Base-by-base conservation (phyloP, 1,284 basidiomycete species). In the Ganoderma meredithae region DNA sequence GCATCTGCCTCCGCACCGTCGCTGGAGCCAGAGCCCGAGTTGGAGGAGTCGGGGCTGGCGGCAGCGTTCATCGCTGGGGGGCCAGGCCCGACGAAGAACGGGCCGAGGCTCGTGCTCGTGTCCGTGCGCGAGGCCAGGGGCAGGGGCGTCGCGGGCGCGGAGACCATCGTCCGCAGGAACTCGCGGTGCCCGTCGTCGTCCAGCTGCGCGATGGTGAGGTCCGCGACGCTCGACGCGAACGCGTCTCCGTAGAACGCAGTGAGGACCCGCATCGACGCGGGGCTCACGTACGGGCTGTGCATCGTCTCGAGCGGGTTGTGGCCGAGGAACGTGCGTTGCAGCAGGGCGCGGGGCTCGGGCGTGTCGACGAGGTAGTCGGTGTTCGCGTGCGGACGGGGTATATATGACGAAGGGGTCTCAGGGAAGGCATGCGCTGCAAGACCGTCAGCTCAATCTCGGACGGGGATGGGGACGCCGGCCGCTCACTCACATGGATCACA, bases 301-400 rank as follows among this genome's bases (percentile, higher is more conserved):
- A 84, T 82, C 65, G 84, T 79, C 67, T 83, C 81, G 76, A 82
- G 77, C 9, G 85, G 79, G 58, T 82, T 80, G 39, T 76, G 68
- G 64, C 85, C 85, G 3, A 86, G 80, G 77, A 86, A 85, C 9
- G 84, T 84, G 47, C 84, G 81, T 58, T 85, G 84, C 9, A 86
- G 79, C 17, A 86, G 79, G 0, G 83, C 83, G 56, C 84, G 83
- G 1, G 84, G 84, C 66, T 85, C 85, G 2, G 84, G 84, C 1
- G 83, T 86, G 73, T 87, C 85, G n/a, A 84, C 81, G 27, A 86
- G 81, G 69, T 85, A 87, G 75, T 86, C 85, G 8, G 83, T 85
- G 9, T 73, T 65, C 33, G 77, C 80, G 71, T 87, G 84, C 8
- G 85, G 85, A 7, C 85, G 81, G 6, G 85, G 84, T n/a, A 84